Evolutionary conservation across 768 basidiomycete species (phyloP), one percentile per base, ranked within the genome.

Genomic region (Macrocybe gigantea): DNA sequence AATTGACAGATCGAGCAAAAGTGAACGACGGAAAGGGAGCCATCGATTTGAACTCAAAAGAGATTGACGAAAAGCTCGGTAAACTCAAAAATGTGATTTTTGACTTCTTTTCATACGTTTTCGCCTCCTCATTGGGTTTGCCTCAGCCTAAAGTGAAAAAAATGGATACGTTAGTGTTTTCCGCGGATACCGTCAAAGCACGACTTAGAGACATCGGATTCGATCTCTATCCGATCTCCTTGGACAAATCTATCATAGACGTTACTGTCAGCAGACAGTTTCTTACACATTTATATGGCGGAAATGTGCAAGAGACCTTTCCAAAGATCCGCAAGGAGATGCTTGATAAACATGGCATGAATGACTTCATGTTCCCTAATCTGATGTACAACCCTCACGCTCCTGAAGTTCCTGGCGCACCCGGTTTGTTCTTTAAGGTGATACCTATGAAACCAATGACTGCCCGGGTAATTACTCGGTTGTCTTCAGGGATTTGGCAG

Each of bases 351-450:
- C 67, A 70, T 47, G 65, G 68, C 1, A 35, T 60, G 39, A 36
- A 60, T 5, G 59, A 68, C 29, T 71, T 69, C 46, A 60, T 64
- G 60, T 73, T 60, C 48, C 52, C 64, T 1, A 64, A 63, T 43
- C 55, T 65, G 1, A 40, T 49, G 1, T 61, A 58, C 36, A 65
- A 71, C 36, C 67, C 69, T 1, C 56, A 68, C 14, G 69, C 62
- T 7, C 72, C 69, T 1, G 50, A 64, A 44, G 36, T 63, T 10
- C 66, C 69, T 0, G 70, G 71, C 0, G 58, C 60, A 0, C 62
- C 61, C 0, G 71, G 72, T 0, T 48, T 74, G 0, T 65, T 53
- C 46, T 68, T 69, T 32, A 42, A 44, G 8, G 22, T 49, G 49
- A 36, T 5, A 44, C 45, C 31, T 33, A 8, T 14, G 14, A 7